Evolutionary conservation across 169 alveolate species (phyloP).

Genomic region (Theileria parva): DNA sequence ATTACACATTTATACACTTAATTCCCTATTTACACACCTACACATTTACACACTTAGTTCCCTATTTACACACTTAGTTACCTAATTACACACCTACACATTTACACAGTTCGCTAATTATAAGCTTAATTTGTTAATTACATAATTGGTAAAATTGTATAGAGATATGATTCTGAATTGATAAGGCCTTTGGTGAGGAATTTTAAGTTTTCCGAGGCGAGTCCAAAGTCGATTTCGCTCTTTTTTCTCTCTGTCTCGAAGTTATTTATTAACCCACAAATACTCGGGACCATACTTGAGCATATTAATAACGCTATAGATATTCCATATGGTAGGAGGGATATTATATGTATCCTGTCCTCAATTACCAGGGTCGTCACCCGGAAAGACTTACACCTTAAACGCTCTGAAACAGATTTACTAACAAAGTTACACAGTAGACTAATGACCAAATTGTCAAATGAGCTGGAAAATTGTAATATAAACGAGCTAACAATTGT

Average conservation of each 20-base stretch:
- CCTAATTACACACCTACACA: too few relatives aligned
- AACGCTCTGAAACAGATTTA: too few relatives aligned
- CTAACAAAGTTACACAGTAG: background rate
- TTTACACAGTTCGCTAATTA: too few relatives aligned
- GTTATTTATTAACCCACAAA: background rate
- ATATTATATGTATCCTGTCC: background rate
- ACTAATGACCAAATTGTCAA: background rate
- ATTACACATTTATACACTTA: too few relatives aligned
- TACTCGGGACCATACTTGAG: background rate
- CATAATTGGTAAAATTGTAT: too few relatives aligned
- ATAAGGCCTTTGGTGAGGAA: background rate
- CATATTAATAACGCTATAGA: constrained; percentile 11
- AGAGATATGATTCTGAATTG: constrained; percentile 2
- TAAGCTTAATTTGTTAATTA: too few relatives aligned
- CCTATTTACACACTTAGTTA: too few relatives aligned
- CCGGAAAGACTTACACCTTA: too few relatives aligned
- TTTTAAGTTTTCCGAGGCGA: constrained; percentile 31
- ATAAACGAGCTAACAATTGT: constrained; percentile 25
- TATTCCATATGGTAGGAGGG: constrained; percentile 3
- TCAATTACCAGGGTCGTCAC: too few relatives aligned
- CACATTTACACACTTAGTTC: too few relatives aligned
- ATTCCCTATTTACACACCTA: too few relatives aligned
- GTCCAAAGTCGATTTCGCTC: constrained; percentile 49
- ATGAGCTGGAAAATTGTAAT: background rate
- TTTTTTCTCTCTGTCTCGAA: constrained; percentile 34